Evolutionary conservation across 202 grass and related monocot genomes (phyloP).

Genomic region (Digitaria exilis): DNA sequence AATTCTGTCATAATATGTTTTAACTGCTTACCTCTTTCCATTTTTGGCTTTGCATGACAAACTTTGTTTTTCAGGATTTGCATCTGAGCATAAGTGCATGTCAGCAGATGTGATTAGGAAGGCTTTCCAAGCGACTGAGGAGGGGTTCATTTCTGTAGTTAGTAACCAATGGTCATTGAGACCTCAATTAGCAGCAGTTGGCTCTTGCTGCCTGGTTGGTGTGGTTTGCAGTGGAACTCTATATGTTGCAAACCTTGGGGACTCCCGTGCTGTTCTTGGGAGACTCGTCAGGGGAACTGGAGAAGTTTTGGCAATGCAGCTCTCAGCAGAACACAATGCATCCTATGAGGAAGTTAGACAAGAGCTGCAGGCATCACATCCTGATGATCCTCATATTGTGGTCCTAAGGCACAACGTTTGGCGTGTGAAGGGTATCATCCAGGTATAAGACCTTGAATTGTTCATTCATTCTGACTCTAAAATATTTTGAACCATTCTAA

Average conservation of each 20-base stretch:
- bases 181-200: slow-evolving; percentile 84
- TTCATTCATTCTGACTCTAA: background rate
- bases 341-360: slow-evolving; percentile 71
- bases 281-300: slow-evolving; percentile 83
- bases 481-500: slow-evolving; percentile 10
- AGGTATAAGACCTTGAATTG: slow-evolving; percentile 49
- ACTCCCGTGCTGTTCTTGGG: slow-evolving; percentile 80
- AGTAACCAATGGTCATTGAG: slow-evolving; percentile 68
- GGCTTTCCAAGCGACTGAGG: slow-evolving; percentile 74
- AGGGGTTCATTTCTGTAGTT: slow-evolving; percentile 75
- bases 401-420: slow-evolving; percentile 90
- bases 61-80: slow-evolving; percentile 57
- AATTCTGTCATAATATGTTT: slow-evolving; percentile 10
- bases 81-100: slow-evolving; percentile 78
- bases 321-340: slow-evolving; percentile 91
- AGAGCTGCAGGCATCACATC: slow-evolving; percentile 76
- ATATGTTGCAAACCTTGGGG: slow-evolving; percentile 77
- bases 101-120: slow-evolving; percentile 75
- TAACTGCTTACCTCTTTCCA: slow-evolving; percentile 23
- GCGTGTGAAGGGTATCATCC: slow-evolving; percentile 95
- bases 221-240: slow-evolving; percentile 70
- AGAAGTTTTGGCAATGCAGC: slow-evolving; percentile 79
- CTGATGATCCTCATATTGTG: slow-evolving; percentile 86
- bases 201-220: slow-evolving; percentile 86
- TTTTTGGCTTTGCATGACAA: slow-evolving; percentile 19